phyloP scores from a whole-genome alignment of 306 rosid species.

The Calophaca sinica region DNA sequence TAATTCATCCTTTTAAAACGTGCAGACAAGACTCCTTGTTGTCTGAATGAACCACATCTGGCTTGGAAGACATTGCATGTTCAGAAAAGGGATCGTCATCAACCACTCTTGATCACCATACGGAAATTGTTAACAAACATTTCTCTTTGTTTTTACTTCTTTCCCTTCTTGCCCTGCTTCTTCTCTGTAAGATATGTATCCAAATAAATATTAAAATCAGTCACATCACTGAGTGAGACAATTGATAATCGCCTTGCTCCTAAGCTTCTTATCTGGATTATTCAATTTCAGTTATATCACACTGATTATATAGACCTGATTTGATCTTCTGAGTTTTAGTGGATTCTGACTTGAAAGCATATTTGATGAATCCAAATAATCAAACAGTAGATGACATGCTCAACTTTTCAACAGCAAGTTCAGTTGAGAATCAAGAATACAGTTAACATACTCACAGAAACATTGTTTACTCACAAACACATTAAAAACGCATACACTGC shows the following conservation, averaged over 20 bases:
- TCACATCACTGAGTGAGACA: neutral
- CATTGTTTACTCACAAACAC: neutral
- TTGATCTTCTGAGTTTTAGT: neutral
- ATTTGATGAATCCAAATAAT: conserved; percentile 25
- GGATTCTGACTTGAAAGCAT: conserved; percentile 12
- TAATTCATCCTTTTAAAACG: conserved; percentile 1
- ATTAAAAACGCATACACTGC: conserved; percentile 6
- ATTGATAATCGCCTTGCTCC: conserved; percentile 10
- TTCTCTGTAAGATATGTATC: conserved; percentile 54
- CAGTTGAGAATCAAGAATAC: conserved; percentile 31
- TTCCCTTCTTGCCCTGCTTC: conserved; percentile 62
- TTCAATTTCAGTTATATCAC: neutral
- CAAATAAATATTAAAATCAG: neutral
- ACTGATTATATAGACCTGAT: neutral
- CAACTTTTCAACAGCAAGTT: conserved; percentile 32
- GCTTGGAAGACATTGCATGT: conserved; percentile 1
- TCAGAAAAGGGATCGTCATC: conserved; percentile 13
- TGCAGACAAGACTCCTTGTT: conserved; percentile 1
- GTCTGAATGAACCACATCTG: neutral
- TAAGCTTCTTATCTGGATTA: conserved; percentile 16
- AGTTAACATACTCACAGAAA: neutral
- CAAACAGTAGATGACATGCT: conserved; percentile 18
- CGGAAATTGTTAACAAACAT: neutral
- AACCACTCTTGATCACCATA: neutral
- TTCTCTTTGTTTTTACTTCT: conserved; percentile 42